These are phyloP conservation scores for Debaryomyces maramus DNA, from an alignment of 805 yeast genomes.

Conservation along the genomic window DNA sequence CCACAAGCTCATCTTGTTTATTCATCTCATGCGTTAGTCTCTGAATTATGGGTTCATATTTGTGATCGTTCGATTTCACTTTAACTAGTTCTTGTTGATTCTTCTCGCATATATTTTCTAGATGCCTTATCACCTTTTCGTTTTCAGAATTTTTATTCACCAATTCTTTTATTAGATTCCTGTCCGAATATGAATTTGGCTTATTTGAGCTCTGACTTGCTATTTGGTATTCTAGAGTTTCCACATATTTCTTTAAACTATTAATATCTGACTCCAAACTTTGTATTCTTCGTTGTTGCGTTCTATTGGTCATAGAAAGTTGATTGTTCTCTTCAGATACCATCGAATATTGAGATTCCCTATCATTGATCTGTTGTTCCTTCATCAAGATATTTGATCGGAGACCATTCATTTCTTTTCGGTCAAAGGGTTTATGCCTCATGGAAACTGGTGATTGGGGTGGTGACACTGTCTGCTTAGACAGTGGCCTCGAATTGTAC, in stretches of 20 bases:
- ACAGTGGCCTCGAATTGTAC: not conserved
- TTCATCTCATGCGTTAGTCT: conserved; percentile 16
- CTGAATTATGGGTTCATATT: conserved; percentile 11
- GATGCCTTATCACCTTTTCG: conserved; percentile 17
- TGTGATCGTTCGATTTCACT: conserved; percentile 9
- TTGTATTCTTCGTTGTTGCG: conserved; percentile 11
- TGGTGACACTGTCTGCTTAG: conserved; percentile 11
- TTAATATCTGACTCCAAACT: conserved; percentile 18
- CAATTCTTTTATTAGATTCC: conserved; percentile 12
- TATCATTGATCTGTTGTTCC: conserved; percentile 13
- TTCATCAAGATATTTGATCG: conserved; percentile 3
- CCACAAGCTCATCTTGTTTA: conserved; percentile 23
- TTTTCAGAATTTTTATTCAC: conserved; percentile 15
- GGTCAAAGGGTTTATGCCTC: not conserved
- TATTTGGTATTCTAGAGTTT: conserved; percentile 16
- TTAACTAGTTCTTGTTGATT: conserved; percentile 16
- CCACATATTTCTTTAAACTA: conserved; percentile 16
- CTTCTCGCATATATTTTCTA: conserved; percentile 19
- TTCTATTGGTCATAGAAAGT: conserved; percentile 6
- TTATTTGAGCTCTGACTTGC: not conserved
- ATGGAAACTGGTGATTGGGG: conserved; percentile 6
- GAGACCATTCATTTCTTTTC: conserved; percentile 1
- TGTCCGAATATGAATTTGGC: not conserved
- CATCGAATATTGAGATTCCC: conserved; percentile 13
- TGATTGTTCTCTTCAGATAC: conserved; percentile 11